These are phyloP conservation scores for Saccharum officinarum DNA, from an alignment of 176 grass and related monocot genomes.

Conservation along the genomic window DNA sequence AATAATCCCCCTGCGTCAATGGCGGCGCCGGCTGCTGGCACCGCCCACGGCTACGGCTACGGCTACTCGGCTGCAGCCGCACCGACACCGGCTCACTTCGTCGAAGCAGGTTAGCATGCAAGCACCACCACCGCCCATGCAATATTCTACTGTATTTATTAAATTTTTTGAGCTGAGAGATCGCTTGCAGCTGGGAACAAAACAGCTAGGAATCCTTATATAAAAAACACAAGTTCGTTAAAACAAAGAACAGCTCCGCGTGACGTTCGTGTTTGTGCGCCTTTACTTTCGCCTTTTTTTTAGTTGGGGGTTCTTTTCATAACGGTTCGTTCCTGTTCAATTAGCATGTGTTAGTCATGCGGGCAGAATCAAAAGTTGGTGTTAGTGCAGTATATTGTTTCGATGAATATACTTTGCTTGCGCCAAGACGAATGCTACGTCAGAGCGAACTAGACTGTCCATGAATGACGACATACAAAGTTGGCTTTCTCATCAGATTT, in stretches of 20 bases:
- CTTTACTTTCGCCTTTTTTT: neutral
- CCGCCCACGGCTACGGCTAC: neutral
- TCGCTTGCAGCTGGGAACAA: neutral
- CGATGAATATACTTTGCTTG: conserved; percentile 13
- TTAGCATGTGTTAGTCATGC: conserved; percentile 43
- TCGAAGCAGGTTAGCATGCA: conserved; percentile 33
- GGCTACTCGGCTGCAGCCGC: conserved; percentile 1
- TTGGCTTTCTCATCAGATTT: neutral
- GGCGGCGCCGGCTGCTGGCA: neutral
- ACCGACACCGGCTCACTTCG: conserved; percentile 22
- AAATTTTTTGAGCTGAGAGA: neutral
- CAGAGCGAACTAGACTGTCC: neutral
- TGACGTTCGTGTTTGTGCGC: neutral
- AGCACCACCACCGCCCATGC: neutral
- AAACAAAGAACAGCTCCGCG: neutral
- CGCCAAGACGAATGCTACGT: neutral
- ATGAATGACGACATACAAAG: neutral
- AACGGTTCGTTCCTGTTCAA: neutral
- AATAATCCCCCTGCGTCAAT: neutral
- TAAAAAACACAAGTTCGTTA: neutral
- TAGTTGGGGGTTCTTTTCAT: neutral
- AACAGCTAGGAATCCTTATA: neutral
- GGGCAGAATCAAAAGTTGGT: conserved; percentile 2
- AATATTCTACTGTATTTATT: neutral
- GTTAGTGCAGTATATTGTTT: neutral